A percentile compares a stretch with the other conserved stretches of the same genome.
phyloP scores from a whole-genome alignment of 805 yeast genomes.

The Wickerhamomyces chambardii region DNA sequence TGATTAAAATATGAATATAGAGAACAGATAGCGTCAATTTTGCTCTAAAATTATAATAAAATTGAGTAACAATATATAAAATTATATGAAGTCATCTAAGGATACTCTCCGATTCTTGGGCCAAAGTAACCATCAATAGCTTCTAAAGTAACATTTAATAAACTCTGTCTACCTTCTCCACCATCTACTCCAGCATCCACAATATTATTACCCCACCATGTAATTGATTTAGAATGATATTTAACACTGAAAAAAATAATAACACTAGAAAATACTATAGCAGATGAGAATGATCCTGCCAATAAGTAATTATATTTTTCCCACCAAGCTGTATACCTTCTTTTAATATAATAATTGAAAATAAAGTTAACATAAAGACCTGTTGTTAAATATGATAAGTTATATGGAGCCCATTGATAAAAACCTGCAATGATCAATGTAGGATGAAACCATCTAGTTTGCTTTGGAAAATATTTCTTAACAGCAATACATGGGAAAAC shows the following conservation, averaged over 20 bases:
- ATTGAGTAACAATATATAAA: too few species aligned
- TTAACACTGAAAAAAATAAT: slow-evolving; percentile 42
- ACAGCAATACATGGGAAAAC: slow-evolving; percentile 21
- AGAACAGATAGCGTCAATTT: too few species aligned
- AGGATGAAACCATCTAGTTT: slow-evolving; percentile 35
- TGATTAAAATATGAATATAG: too few species aligned
- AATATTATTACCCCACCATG: slow-evolving; percentile 65
- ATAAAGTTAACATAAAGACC: slow-evolving; percentile 21
- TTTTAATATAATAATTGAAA: slow-evolving; percentile 33
- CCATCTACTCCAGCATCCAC: slow-evolving; percentile 27
- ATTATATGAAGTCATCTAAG: too few species aligned
- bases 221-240: slow-evolving; percentile 29
- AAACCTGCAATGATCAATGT: slow-evolving; percentile 43
- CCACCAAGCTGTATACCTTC: slow-evolving; percentile 44
- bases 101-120: neutral
- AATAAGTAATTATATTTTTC: slow-evolving; percentile 39
- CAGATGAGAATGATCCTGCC: slow-evolving; percentile 49
- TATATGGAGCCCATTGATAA: slow-evolving; percentile 40
- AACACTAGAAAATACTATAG: slow-evolving; percentile 48
- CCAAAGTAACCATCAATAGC: slow-evolving; percentile 30
- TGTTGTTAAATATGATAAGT: slow-evolving; percentile 27
- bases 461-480: slow-evolving; percentile 12
- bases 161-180: slow-evolving; percentile 16
- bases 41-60: too few species aligned
- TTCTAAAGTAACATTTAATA: slow-evolving; percentile 8